These are phyloP conservation scores for Dendrothele bispora DNA, from an alignment of 768 basidiomycete genomes.

Conservation along the genomic window DNA sequence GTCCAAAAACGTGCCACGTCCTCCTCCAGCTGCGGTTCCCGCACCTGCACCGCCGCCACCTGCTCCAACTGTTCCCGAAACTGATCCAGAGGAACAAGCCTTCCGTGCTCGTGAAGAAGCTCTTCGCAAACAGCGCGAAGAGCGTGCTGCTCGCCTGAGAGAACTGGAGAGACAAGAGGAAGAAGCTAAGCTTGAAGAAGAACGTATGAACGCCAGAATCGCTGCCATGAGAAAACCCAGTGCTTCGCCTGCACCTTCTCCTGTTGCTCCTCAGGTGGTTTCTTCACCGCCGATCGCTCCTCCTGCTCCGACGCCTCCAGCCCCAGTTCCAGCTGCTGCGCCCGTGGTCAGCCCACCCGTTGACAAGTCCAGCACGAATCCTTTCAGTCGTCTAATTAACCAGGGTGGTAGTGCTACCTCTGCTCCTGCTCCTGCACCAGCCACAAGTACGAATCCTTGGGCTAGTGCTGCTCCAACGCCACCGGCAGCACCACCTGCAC, in stretches of 20 bases:
- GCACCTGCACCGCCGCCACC: conserved; percentile 20
- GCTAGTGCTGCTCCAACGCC: conserved; percentile 38
- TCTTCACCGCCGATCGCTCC: conserved; percentile 29
- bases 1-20: conserved; percentile 17
- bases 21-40: conserved; percentile 15
- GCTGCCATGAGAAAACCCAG: conserved; percentile 37
- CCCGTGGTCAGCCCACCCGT: conserved; percentile 25
- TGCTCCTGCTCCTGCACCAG: conserved; percentile 31
- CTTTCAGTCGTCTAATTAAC: conserved; percentile 71
- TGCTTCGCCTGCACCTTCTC: conserved; percentile 23
- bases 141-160: conserved; percentile 70
- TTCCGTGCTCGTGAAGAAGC: conserved; percentile 70
- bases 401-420: conserved; percentile 38
- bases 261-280: conserved; percentile 20
- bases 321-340: conserved; percentile 37
- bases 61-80: conserved; percentile 29
- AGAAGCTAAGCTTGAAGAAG: conserved; percentile 35
- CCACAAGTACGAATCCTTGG: conserved; percentile 73
- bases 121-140: conserved; percentile 71
- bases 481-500: conserved; percentile 33
- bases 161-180: conserved; percentile 39
- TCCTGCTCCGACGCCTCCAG: conserved; percentile 23
- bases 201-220: conserved; percentile 35
- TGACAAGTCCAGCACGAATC: conserved; percentile 70
- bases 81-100: conserved; percentile 78